phyloP scores from a whole-genome alignment of 495 filamentous ascomycete species.

The Delitschia confertaspora region DNA sequence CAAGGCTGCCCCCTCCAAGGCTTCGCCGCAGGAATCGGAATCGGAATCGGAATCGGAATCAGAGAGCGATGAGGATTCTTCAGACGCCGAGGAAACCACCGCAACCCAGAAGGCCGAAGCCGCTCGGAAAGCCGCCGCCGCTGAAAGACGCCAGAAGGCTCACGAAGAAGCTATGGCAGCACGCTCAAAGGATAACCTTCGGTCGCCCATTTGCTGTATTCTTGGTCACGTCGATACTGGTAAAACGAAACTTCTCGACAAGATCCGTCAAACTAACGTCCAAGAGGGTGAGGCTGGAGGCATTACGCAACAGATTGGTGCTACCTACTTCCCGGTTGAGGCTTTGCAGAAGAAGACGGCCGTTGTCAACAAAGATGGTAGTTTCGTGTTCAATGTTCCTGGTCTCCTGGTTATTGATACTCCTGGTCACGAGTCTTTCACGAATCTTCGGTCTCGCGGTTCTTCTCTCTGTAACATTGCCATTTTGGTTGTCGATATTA shows the following conservation, averaged over 20 bases:
- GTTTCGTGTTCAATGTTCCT: constrained; percentile 95
- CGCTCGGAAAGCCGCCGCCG: constrained; percentile 76
- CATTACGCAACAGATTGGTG: constrained; percentile 99
- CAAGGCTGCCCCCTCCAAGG: constrained; percentile 8
- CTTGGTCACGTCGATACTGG: constrained; percentile 99
- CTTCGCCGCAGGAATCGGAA: constrained; percentile 27
- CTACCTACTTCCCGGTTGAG: constrained; percentile 97
- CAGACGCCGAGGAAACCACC: constrained; percentile 61
- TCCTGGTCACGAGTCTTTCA: constrained; percentile 99
- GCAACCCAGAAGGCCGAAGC: constrained; percentile 59
- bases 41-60: constrained; percentile 42
- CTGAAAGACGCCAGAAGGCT: constrained; percentile 77
- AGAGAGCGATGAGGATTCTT: constrained; percentile 47
- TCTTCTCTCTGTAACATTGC: constrained; percentile 99
- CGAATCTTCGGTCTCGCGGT: constrained; percentile 90
- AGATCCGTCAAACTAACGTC: constrained; percentile 97
- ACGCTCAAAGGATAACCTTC: constrained; percentile 85
- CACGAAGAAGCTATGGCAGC: constrained; percentile 89
- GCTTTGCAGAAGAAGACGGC: constrained; percentile 82
- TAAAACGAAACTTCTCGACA: constrained; percentile 97
- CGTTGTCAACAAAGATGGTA: constrained; percentile 83
- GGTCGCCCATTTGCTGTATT: constrained; percentile 99
- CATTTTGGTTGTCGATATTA: constrained; percentile 98
- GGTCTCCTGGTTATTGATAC: constrained; percentile 98
- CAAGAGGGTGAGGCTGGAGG: constrained; percentile 99